phyloP scores from a whole-genome alignment of 441 rosid species.

The Populus trichocarpa region DNA sequence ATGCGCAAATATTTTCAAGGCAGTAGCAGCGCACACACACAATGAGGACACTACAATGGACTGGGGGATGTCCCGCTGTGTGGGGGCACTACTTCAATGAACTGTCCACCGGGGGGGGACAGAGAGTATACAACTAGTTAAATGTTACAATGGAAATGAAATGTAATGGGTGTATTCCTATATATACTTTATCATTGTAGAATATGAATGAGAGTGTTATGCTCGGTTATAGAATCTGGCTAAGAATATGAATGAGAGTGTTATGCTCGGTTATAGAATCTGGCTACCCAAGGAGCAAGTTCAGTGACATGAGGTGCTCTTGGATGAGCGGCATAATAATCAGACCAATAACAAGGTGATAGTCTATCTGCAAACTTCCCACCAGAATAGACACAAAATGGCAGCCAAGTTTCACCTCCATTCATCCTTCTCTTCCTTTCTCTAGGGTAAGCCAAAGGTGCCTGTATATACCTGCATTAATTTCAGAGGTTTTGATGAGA shows the following conservation, averaged over 20 bases:
- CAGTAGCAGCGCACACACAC: too few relatives aligned
- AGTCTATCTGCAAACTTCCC: constrained; percentile 35
- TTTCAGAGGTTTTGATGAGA: neutral
- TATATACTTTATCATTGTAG: neutral
- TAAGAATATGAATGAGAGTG: neutral
- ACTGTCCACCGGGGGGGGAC: too few relatives aligned
- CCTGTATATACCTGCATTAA: constrained; percentile 51
- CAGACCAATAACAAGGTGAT: constrained; percentile 60
- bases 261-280: constrained; percentile 31
- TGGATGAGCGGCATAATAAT: constrained; percentile 48
- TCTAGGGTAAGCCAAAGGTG: constrained; percentile 64
- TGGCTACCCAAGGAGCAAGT: constrained; percentile 72
- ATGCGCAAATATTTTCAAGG: too few relatives aligned
- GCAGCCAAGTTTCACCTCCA: constrained; percentile 60
- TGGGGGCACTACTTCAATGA: too few relatives aligned
- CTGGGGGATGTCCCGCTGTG: too few relatives aligned
- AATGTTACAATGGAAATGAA: too few relatives aligned
- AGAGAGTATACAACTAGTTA: too few relatives aligned
- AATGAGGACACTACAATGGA: too few relatives aligned
- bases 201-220: too few relatives aligned
- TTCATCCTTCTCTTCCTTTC: constrained; percentile 64
- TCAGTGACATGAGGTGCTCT: constrained; percentile 43
- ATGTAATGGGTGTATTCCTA: neutral
- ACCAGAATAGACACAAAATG: constrained; percentile 45
- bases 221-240: too few relatives aligned